Percentiles rank a stretch among this genome's conserved stretches.
Conservation (phyloP, 169 alveolate species). For the Plasmodium chabaudi region DNA sequence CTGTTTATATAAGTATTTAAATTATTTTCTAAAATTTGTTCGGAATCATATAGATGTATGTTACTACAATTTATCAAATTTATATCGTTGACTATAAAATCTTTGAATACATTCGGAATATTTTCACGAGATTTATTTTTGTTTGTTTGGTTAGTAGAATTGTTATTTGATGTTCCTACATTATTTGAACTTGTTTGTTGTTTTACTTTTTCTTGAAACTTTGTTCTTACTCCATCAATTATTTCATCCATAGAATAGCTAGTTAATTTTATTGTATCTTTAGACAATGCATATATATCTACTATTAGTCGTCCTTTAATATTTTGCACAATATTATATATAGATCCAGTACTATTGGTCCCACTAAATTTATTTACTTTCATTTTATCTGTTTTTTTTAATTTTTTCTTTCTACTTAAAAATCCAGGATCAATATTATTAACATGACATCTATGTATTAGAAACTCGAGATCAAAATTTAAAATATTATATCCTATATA, state of each 20-base stretch:
- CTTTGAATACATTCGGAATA: slow-evolving; percentile 46
- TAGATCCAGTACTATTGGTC: slow-evolving; percentile 57
- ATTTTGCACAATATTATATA: slow-evolving; percentile 49
- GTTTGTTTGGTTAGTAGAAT: neutral
- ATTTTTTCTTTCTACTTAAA: slow-evolving; percentile 63
- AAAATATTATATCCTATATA: slow-evolving; percentile 64
- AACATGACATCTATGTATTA: slow-evolving; percentile 70
- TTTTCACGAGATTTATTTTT: neutral
- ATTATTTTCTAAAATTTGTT: slow-evolving; percentile 31
- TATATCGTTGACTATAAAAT: slow-evolving; percentile 59
- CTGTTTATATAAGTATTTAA: slow-evolving; percentile 33
- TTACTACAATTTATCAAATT: slow-evolving; percentile 53
- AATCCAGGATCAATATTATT: slow-evolving; percentile 40
- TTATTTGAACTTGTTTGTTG: neutral
- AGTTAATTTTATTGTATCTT: slow-evolving; percentile 59
- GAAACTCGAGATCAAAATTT: slow-evolving; percentile 56
- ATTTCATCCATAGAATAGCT: slow-evolving; percentile 70
- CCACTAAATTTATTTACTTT: slow-evolving; percentile 73
- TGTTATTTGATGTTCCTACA: neutral
- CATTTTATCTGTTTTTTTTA: slow-evolving; percentile 66
- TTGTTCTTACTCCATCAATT: slow-evolving; percentile 37
- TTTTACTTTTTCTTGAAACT: slow-evolving; percentile 10
- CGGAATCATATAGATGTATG: slow-evolving; percentile 52
- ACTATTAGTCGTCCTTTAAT: slow-evolving; percentile 60
- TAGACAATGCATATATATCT: slow-evolving; percentile 43